Evolutionary conservation across 2,329 filamentous ascomycete species (phyloP).

Genomic region (Fusarium piperis): DNA sequence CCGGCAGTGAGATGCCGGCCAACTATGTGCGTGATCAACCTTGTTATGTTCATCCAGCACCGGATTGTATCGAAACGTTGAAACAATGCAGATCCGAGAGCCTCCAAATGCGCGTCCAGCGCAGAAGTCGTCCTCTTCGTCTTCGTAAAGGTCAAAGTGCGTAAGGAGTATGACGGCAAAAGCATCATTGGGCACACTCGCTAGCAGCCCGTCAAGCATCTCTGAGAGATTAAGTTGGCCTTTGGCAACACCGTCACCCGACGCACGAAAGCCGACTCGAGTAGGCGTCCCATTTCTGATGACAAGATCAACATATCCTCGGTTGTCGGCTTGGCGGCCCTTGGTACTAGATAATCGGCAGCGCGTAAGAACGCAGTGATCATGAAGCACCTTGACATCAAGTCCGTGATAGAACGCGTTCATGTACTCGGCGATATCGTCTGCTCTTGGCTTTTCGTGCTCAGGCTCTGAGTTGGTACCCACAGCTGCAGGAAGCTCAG

Average conservation of each 20-base stretch:
- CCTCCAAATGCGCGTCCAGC: slow-evolving; percentile 75
- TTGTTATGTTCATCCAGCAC: slow-evolving; percentile 52
- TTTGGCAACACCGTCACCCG: slow-evolving; percentile 57
- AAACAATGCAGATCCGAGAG: slow-evolving; percentile 69
- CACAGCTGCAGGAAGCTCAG: too few relatives aligned
- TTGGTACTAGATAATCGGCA: slow-evolving; percentile 47
- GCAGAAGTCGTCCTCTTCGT: slow-evolving; percentile 73
- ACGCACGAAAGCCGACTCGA: slow-evolving; percentile 61
- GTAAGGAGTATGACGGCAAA: slow-evolving; percentile 67
- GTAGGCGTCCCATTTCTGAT: slow-evolving; percentile 47
- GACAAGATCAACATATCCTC: slow-evolving; percentile 54
- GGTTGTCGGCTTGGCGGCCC: slow-evolving; percentile 2
- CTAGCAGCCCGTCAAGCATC: slow-evolving; percentile 66
- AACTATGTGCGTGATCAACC: slow-evolving; percentile 62
- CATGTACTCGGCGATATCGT: slow-evolving; percentile 51
- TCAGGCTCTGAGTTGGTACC: not conserved
- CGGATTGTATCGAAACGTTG: slow-evolving; percentile 69
- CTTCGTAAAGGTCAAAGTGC: slow-evolving; percentile 71
- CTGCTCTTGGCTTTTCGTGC: slow-evolving; percentile 32
- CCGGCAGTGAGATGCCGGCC: slow-evolving; percentile 71
- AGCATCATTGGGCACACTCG: slow-evolving; percentile 66
- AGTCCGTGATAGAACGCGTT: slow-evolving; percentile 64
- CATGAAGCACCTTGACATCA: slow-evolving; percentile 55
- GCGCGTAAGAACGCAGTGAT: slow-evolving; percentile 54
- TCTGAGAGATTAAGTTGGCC: slow-evolving; percentile 69